A percentile compares a stretch with the other conserved stretches of the same genome.
phyloP scores from a whole-genome alignment of 1,284 basidiomycete species.

The Moniliophthora roreri region DNA sequence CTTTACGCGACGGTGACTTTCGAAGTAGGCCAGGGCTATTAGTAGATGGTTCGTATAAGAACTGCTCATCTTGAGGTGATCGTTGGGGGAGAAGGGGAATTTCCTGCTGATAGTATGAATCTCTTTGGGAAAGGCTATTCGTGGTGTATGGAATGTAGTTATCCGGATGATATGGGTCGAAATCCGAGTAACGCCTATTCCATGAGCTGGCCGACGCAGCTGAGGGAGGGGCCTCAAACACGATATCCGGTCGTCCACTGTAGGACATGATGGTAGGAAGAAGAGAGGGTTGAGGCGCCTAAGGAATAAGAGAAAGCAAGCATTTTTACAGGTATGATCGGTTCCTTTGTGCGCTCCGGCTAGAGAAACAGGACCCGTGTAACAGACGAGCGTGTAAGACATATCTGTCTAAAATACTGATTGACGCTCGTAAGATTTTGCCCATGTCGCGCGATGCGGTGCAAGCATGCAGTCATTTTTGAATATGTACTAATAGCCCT shows the following conservation, averaged over 20 bases:
- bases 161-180: constrained; percentile 6
- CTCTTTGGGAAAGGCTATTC: background rate
- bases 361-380: no score
- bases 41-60: background rate
- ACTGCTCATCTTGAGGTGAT: background rate
- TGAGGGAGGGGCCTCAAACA: constrained; percentile 3
- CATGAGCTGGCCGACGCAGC: background rate
- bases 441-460: no score
- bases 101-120: background rate
- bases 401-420: no score
- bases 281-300: background rate
- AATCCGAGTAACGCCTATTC: background rate
- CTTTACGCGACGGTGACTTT: background rate
- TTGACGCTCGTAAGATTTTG: no score
- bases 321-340: no score
- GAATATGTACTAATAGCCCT: no score
- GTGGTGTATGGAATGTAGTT: background rate
- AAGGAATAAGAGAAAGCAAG: background rate
- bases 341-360: no score
- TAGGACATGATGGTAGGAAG: background rate
- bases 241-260: background rate
- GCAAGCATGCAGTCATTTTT: no score
- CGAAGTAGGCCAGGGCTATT: background rate
- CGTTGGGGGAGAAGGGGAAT: background rate
- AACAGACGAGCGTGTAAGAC: no score